phyloP scores from a whole-genome alignment of 2,329 filamentous ascomycete genomes.

The Monosporascus cannonballus region DNA sequence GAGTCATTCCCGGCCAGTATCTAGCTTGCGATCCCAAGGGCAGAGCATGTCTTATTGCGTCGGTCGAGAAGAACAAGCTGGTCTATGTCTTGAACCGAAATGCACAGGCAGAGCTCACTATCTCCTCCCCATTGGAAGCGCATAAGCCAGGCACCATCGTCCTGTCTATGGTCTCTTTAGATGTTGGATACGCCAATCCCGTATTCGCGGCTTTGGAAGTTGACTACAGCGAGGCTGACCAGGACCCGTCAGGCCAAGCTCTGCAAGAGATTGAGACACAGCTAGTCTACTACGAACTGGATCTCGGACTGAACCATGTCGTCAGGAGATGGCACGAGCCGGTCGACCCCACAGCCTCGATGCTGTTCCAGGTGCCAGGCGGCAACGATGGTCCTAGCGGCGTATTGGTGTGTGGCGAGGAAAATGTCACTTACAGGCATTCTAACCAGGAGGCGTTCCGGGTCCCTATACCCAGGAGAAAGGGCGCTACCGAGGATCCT shows the following conservation, averaged over 20 bases:
- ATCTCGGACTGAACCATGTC: slow-evolving; percentile 94
- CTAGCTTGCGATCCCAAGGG: slow-evolving; percentile 94
- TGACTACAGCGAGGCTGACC: slow-evolving; percentile 86
- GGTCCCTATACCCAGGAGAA: slow-evolving; percentile 80
- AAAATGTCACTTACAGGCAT: slow-evolving; percentile 94
- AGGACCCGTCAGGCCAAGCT: slow-evolving; percentile 81
- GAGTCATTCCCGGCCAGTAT: slow-evolving; percentile 93
- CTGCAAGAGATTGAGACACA: slow-evolving; percentile 79
- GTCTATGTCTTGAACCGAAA: slow-evolving; percentile 98
- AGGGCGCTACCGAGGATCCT: slow-evolving; percentile 85
- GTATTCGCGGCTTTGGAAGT: slow-evolving; percentile 93
- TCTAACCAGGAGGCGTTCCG: slow-evolving; percentile 88
- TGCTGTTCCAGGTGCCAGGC: slow-evolving; percentile 92
- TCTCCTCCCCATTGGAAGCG: slow-evolving; percentile 93
- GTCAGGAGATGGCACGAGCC: slow-evolving; percentile 94
- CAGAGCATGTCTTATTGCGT: slow-evolving; percentile 87
- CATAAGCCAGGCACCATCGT: slow-evolving; percentile 90
- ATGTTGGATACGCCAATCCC: slow-evolving; percentile 95
- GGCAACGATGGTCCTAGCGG: slow-evolving; percentile 91
- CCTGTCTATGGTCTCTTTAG: slow-evolving; percentile 78
- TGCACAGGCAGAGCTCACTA: slow-evolving; percentile 88
- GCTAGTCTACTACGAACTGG: slow-evolving; percentile 94
- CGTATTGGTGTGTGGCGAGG: slow-evolving; percentile 89
- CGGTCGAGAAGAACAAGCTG: slow-evolving; percentile 97
- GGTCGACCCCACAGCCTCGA: slow-evolving; percentile 81